Conservation (phyloP, 148 eudicot genomes). For the Diospyros lotus region DNA sequence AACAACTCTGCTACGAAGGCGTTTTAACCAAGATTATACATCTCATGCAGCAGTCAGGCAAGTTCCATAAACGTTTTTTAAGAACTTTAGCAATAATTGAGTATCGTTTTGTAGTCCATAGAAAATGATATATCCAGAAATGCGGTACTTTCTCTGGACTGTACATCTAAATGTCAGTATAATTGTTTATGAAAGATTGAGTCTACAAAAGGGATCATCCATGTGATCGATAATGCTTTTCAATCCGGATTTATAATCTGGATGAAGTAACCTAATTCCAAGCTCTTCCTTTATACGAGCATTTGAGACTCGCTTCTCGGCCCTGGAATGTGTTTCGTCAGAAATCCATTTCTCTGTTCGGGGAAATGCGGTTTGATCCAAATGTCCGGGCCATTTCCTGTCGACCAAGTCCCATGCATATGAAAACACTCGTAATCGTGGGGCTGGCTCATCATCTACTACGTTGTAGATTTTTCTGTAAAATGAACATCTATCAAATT, state of each 20-base stretch:
- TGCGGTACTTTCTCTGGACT: no score
- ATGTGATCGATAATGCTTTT: slow-evolving; percentile 50
- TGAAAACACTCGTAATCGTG: slow-evolving; percentile 61
- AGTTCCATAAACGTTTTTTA: not conserved
- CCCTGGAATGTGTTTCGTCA: slow-evolving; percentile 19
- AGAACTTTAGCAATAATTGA: slow-evolving; percentile 7
- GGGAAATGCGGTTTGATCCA: slow-evolving; percentile 12
- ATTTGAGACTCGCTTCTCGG: slow-evolving; percentile 76
- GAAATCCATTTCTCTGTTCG: slow-evolving; percentile 9
- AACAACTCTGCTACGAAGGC: slow-evolving; percentile 33
- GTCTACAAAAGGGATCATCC: slow-evolving; percentile 21
- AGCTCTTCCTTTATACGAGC: slow-evolving; percentile 62
- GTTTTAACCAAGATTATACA: slow-evolving; percentile 38
- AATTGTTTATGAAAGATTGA: not conserved
- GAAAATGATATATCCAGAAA: not conserved
- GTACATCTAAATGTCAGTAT: no score
- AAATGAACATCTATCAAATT: not conserved
- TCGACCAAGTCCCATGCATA: slow-evolving; percentile 52
- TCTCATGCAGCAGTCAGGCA: not conserved
- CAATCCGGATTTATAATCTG: slow-evolving; percentile 72
- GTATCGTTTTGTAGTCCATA: not conserved
- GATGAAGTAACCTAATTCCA: slow-evolving; percentile 53
- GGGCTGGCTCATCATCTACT: slow-evolving; percentile 90
- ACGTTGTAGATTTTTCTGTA: slow-evolving; percentile 59
- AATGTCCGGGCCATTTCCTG: slow-evolving; percentile 51